Evolutionary conservation across 805 yeast genomes (phyloP), one percentile per base, ranked within the genome.

Genomic region (Kodamaea sagamina): DNA sequence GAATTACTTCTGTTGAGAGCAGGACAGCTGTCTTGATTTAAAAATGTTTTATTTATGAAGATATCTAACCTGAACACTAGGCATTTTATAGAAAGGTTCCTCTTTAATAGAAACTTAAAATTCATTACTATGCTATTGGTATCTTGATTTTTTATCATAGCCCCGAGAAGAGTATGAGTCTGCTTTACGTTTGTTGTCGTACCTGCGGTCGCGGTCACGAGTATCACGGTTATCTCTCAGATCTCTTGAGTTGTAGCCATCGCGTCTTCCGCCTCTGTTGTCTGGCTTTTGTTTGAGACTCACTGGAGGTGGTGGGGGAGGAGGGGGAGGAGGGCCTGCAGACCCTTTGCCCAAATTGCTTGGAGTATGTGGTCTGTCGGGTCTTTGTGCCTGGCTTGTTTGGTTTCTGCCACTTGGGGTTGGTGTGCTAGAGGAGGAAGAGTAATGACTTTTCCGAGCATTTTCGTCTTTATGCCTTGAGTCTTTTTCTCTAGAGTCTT

Each of bases 141-240:
- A 57, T 42, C 60, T 64, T 39, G 52, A 56, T 45, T 58, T 63
- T 43, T 67, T 67, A 32, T 63, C 67, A 41, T 59, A 56, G 11
- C 45, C 42, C 13, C 47, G 18, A n/a, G 36, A 24, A 32, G 36
- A 25, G 9, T 44, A 32, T 10, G 41, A 26, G 13, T 41, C 38
- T 19, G 34, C 34, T 11, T 29, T 39, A 15, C 39, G 31, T 16
- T 44, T 24, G 12, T 10, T 42, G 22, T 39, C 45, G n/a, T 38
- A 36, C 26, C 48, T 42, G 13, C 32, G 36, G 38, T 15, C 29
- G 26, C 26, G 43, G 45, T 27, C 50, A 17, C 48, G 32, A 18
- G 40, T 29, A 24, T 39, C 42, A 21, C 39, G 22, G 10, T 45
- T 35, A 18, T 45, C 46, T 10, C 44, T 41, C 3, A 42, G 34